Base-by-base conservation (phyloP, 306 rosid genomes). In the Purshia tridentata region DNA sequence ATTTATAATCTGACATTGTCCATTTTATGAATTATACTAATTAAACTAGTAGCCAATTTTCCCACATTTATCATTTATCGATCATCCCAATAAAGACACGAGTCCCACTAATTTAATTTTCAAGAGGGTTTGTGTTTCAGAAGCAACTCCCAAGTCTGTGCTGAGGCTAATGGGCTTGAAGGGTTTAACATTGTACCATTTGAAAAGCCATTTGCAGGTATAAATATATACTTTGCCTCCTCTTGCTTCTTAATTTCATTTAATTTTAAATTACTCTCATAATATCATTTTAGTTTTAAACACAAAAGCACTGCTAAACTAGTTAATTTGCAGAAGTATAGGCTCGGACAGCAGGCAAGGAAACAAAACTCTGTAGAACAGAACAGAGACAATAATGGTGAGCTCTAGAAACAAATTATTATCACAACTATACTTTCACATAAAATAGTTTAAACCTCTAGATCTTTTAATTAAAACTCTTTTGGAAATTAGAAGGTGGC, bases 151-250 rank as follows among this genome's bases (percentile, higher is more conserved):
- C 18, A 94, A 91, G 80, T 83, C 98, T 67, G 93, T 94, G 42
- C 81, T 86, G 85, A 91, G 96, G 81, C 71, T 89, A 75, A 94
- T 94, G 99, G 92, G 99, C 18, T 80, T 91, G 81, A 94, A 90
- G 80, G 99, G 99, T 40, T 85, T 94, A 86, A 94, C 99, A 76
- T 76, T 94, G 61, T 91, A 91, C 81, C 99, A 94, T 84, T 81
- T 90, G 93, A 94, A 94, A 89, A 94, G 99, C 70, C 97, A 94
- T 84, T 94, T 94, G 69, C 99, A 91, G 99, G 99, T 91, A 78
- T 15, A n/a, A 65, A 3, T 53, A 37, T 9, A 40, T 47, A 4
- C 5, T 15, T 42, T 7, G 46, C 60, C 40, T 59, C 60, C 40
- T 59, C 20, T 63, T 39, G 51, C 39, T 69, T 29, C 35, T 41